Evolutionary conservation across 169 alveolate species (phyloP).

Genomic region (Plasmodium billcollinsi): DNA sequence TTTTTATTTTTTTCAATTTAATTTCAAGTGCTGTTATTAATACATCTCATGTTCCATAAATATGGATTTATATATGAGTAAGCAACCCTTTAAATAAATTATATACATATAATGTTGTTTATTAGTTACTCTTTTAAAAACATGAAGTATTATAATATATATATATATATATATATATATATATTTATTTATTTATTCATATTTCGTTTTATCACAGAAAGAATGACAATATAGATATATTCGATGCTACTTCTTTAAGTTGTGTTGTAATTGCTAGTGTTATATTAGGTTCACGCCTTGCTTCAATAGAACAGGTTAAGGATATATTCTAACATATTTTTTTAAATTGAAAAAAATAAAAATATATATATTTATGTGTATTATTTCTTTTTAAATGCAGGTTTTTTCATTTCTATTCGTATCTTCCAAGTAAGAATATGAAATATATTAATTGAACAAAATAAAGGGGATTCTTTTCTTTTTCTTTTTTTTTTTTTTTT

Average conservation of each 20-base stretch:
- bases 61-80: constrained; percentile 74
- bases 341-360: not conserved
- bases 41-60: constrained; percentile 65
- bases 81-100: too few species aligned
- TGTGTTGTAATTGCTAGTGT: constrained; percentile 76
- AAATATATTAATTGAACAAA: constrained; percentile 2
- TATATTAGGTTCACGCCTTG: constrained; percentile 62
- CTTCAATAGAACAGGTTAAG: constrained; percentile 52
- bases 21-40: constrained; percentile 45
- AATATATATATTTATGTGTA: not conserved
- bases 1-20: constrained; percentile 1
- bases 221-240: constrained; percentile 72
- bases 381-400: constrained; percentile 21
- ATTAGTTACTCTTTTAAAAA: not conserved
- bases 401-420: constrained; percentile 62
- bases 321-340: not conserved
- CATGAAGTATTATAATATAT: not conserved
- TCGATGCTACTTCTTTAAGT: constrained; percentile 69
- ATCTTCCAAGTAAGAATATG: constrained; percentile 51
- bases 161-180: constrained; percentile 9
- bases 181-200: not conserved
- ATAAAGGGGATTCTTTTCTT: not conserved
- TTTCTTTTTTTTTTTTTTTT: not conserved
- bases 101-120: too few species aligned
- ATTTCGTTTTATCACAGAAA: constrained; percentile 5